phyloP scores from a whole-genome alignment of 1,284 basidiomycete genomes.

The Irpex sp. region DNA sequence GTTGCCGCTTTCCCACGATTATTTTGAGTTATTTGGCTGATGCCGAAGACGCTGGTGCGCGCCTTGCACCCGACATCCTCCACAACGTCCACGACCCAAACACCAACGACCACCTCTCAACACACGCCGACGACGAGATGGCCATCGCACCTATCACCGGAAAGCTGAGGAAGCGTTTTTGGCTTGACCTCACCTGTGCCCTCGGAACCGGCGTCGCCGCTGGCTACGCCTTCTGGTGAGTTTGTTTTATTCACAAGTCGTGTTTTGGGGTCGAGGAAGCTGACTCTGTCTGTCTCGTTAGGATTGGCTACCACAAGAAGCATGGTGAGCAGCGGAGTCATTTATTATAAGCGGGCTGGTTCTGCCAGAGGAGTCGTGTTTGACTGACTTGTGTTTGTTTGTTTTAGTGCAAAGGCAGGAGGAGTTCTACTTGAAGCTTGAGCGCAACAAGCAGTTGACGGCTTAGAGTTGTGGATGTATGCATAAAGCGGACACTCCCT shows the following conservation, averaged over 20 bases:
- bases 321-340: slow-evolving; percentile 43
- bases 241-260: slow-evolving; percentile 17
- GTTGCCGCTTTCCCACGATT: slow-evolving; percentile 5
- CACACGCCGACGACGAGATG: slow-evolving; percentile 35
- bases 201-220: slow-evolving; percentile 67
- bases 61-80: slow-evolving; percentile 7
- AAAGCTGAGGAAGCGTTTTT: slow-evolving; percentile 83
- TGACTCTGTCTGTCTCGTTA: slow-evolving; percentile 25
- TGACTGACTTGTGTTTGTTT: not conserved
- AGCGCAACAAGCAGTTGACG: slow-evolving; percentile 40
- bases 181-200: slow-evolving; percentile 69
- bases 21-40: slow-evolving; percentile 24
- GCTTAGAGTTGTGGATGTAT: slow-evolving; percentile 13
- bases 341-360: not conserved
- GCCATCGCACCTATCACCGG: slow-evolving; percentile 83
- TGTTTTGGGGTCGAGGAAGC: slow-evolving; percentile 12
- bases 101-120: slow-evolving; percentile 3
- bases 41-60: slow-evolving; percentile 8
- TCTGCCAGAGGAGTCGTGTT: not conserved
- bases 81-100: slow-evolving; percentile 2
- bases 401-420: slow-evolving; percentile 70
- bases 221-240: slow-evolving; percentile 78
- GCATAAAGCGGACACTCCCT: not conserved
- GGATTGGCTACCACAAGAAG: slow-evolving; percentile 79
- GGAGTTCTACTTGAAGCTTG: slow-evolving; percentile 77